phyloP scores from a whole-genome alignment of 306 rosid genomes.

The Inga laurina region DNA sequence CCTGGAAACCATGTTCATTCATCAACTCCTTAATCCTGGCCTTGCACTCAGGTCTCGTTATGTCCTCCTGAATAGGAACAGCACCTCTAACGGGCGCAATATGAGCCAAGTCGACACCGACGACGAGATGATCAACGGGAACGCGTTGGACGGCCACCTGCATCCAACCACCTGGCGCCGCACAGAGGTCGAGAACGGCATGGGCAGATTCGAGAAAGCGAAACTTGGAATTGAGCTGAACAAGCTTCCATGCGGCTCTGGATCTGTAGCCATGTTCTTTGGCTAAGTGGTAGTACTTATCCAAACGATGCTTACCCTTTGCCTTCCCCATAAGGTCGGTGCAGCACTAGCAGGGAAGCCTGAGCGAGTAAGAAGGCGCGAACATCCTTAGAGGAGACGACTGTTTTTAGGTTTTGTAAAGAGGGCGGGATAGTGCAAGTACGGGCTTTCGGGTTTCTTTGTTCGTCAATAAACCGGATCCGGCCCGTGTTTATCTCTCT shows the following conservation, averaged over 20 bases:
- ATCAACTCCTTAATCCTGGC: conserved; percentile 66
- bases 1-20: conserved; percentile 48
- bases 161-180: conserved; percentile 99
- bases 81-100: conserved; percentile 82
- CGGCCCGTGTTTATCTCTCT: no score
- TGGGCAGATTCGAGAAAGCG: conserved; percentile 71
- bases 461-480: no score
- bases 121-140: conserved; percentile 71
- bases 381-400: neutral
- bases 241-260: conserved; percentile 89
- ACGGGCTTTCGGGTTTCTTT: no score
- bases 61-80: conserved; percentile 73
- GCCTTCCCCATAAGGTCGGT: conserved; percentile 67
- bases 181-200: conserved; percentile 95
- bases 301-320: conserved; percentile 95
- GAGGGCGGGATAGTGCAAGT: neutral
- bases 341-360: neutral
- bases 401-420: neutral
- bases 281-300: conserved; percentile 83
- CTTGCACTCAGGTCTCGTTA: conserved; percentile 72
- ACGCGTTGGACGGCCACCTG: conserved; percentile 87
- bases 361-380: neutral
- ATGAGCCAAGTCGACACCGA: conserved; percentile 83
- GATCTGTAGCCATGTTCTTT: conserved; percentile 95
- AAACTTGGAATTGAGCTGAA: conserved; percentile 76